Percentiles rank a stretch among this genome's conserved stretches.
Conservation (phyloP, 2,329 filamentous ascomycete species). For the Uncinocarpus reesii region DNA sequence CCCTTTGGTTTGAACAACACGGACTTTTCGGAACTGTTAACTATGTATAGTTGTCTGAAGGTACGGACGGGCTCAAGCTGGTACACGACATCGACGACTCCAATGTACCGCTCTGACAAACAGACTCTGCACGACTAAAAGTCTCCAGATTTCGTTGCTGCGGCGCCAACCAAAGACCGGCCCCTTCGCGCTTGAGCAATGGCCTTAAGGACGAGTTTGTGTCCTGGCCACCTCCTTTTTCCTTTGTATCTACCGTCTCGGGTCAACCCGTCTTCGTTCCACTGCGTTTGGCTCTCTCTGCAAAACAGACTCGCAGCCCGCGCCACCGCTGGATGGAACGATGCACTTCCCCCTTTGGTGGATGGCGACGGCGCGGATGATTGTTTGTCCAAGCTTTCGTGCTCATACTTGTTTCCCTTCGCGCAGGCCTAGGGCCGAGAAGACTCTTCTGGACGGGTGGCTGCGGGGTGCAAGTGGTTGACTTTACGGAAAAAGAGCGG, state of each 20-base stretch:
- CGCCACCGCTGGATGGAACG: background rate
- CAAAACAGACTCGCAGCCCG: background rate
- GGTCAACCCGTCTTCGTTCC: slow-evolving; percentile 5
- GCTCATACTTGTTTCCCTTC: too few relatives aligned
- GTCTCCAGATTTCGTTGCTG: background rate
- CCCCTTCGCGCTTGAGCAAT: too few relatives aligned
- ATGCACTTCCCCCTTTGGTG: background rate
- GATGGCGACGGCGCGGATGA: background rate
- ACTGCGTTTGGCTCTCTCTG: background rate
- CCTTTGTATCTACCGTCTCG: background rate
- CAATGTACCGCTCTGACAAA: slow-evolving; percentile 3
- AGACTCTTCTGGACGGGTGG: background rate
- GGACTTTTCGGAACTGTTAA: too few relatives aligned
- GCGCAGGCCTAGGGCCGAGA: background rate
- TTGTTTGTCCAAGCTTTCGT: background rate
- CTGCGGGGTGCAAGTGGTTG: background rate
- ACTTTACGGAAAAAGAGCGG: too few relatives aligned
- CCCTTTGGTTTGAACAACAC: too few relatives aligned
- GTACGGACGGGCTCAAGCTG: background rate
- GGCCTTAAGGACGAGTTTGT: too few relatives aligned
- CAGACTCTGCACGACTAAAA: background rate
- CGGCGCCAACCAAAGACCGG: background rate
- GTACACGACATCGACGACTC: background rate
- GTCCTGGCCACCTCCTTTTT: background rate
- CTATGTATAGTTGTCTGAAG: too few relatives aligned